Evolutionary conservation across 1,284 basidiomycete species (phyloP), one percentile per base, ranked within the genome.

Genomic region (Ganoderma boninense): DNA sequence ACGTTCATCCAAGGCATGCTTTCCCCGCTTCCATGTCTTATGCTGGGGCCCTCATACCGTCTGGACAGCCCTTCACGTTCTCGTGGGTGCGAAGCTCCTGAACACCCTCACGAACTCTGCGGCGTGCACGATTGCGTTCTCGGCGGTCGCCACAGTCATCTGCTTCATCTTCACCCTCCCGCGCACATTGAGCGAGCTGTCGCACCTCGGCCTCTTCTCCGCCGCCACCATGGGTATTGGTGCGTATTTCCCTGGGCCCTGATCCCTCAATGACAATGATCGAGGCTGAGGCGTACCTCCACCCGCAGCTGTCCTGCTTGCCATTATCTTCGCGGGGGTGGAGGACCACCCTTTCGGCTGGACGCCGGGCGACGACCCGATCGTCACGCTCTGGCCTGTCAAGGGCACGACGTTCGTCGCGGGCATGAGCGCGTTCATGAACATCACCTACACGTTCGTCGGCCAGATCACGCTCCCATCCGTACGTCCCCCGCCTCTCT

Each of bases 81-180:
- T 86, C 26, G 84, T 86, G 35, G 84, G 84, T 26, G 83, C 84
- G 10, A 81, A 82, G 71, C 78, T 84, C 1, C 79, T 92, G 67
- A 92, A 92, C 82, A 90, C 89, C 0, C 82, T 92, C 4, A 85
- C 86, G 0, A 82, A 87, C 73, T 85, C 84, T n/a, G 84, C 85
- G 0, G 77, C 83, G 26, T 90, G 89, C 79, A 89, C 89, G 0
- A 82, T 92, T 59, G 82, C 82, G 0, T 92, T 89, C 80, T 86
- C 84, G 65, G 83, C 85, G n/a, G 80, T 88, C 60, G 75, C 84
- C 0, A 83, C 81, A 23, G 67, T 83, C 43, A 72, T 84, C 42
- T 82, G 84, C 80, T 85, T 89, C 78, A 73, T 89, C 65, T 74
- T 88, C 70, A 84, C 84, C 26, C 81, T 89, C 2, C 88, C 88